Evolutionary conservation across 2,329 filamentous ascomycete genomes (phyloP).

Genomic region (Grosmannia huntii): DNA sequence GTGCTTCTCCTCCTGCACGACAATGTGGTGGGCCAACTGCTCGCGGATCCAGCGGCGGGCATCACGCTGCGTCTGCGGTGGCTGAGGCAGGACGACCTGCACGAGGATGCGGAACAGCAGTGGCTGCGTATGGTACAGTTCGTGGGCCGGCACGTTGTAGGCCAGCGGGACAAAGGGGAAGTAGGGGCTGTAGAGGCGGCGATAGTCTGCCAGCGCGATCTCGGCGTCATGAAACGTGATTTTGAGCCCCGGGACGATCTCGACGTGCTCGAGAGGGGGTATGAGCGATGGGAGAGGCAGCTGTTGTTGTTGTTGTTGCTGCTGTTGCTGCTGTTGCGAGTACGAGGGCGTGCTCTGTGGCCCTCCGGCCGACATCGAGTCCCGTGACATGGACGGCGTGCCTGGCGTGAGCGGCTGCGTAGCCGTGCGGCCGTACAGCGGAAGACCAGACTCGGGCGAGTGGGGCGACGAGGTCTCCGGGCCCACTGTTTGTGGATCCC

Average conservation of each 20-base stretch:
- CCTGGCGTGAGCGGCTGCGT: not conserved
- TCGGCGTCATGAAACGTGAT: slow-evolving; percentile 21
- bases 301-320: not conserved
- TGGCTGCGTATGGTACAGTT: slow-evolving; percentile 19
- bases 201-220: slow-evolving; percentile 21
- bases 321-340: not conserved
- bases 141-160: slow-evolving; percentile 13
- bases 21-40: slow-evolving; percentile 23
- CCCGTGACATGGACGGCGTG: not conserved
- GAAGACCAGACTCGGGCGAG: not conserved
- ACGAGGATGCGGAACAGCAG: slow-evolving; percentile 27
- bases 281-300: not conserved
- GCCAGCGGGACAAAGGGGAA: slow-evolving; percentile 27
- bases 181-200: slow-evolving; percentile 18
- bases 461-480: not conserved
- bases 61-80: slow-evolving; percentile 18
- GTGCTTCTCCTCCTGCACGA: slow-evolving; percentile 23
- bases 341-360: not conserved
- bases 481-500: not conserved
- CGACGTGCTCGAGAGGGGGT: slow-evolving; percentile 11
- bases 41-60: slow-evolving; percentile 24
- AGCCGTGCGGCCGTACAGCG: not conserved
- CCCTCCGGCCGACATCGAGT: not conserved
- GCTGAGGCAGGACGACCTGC: slow-evolving; percentile 20
- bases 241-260: slow-evolving; percentile 23